Percentiles rank a stretch among this genome's conserved stretches.
Conservation (phyloP, 2,329 filamentous ascomycete genomes). For the Verruconis gallopava region DNA sequence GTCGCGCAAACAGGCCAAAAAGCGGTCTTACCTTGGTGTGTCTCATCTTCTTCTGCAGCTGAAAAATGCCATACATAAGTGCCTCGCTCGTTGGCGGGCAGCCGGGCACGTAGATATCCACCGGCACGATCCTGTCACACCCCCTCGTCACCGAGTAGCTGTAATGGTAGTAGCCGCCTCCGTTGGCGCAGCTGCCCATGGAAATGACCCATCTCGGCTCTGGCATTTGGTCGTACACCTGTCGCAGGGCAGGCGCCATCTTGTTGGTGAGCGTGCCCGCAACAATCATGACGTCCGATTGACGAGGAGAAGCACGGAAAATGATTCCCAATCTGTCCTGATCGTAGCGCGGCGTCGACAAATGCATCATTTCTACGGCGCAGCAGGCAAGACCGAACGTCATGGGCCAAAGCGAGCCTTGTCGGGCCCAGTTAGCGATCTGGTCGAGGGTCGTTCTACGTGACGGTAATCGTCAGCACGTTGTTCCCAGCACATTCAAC, state of each 20-base stretch:
- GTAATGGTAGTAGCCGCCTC: slow-evolving; percentile 79
- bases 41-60: slow-evolving; percentile 68
- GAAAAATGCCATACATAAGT: slow-evolving; percentile 53
- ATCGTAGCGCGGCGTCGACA: slow-evolving; percentile 83
- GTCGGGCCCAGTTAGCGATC: slow-evolving; percentile 74
- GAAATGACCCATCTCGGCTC: slow-evolving; percentile 78
- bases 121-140: slow-evolving; percentile 68
- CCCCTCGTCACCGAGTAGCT: slow-evolving; percentile 68
- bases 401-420: slow-evolving; percentile 84
- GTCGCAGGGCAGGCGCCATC: slow-evolving; percentile 81
- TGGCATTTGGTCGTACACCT: slow-evolving; percentile 93
- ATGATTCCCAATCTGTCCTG: slow-evolving; percentile 85
- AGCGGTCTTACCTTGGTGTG: slow-evolving; percentile 25
- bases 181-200: slow-evolving; percentile 77
- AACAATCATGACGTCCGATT: slow-evolving; percentile 91
- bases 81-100: slow-evolving; percentile 47
- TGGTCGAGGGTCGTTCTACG: slow-evolving; percentile 65
- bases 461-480: neutral
- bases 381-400: slow-evolving; percentile 85
- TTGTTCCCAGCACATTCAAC: neutral
- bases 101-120: slow-evolving; percentile 71
- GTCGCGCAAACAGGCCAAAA: no score
- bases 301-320: slow-evolving; percentile 78
- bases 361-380: slow-evolving; percentile 88
- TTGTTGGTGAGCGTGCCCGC: slow-evolving; percentile 90